Evolutionary conservation across 257 asterid species (phyloP), one percentile per base, ranked within the genome.

Genomic region (Knoxia roxburghii): DNA sequence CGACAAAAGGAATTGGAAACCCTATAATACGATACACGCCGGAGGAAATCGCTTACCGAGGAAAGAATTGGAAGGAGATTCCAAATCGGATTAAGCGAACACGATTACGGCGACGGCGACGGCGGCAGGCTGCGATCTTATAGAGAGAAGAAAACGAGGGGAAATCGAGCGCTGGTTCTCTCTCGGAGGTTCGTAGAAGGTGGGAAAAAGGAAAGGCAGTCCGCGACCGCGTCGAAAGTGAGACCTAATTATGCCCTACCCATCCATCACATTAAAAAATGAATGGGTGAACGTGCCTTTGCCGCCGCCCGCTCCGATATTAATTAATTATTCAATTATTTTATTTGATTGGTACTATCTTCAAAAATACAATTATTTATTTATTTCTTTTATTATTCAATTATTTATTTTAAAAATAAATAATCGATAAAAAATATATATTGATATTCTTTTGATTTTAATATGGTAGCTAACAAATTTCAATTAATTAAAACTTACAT

Each of bases 141-240:
- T 45, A 65, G 60, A 52, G 70, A 71, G 74, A 68, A 80, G 60
- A 58, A 58, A 58, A 46, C n/a, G 15, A 46, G 41, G 41, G 41
- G 41, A 37, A 37, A 37, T 37, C 41, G 41, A 9, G 15, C 18
- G 17, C n/a, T n/a, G n/a, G n/a, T 50, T 51, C 61, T 24, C 53
- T 61, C 55, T 61, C 64, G 69, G 41, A 54, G 60, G 21, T 53
- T 43, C 43, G 51, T 11, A 49, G 67, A 37, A 60, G 18, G n/a
- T n/a, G n/a, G 21, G 65, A 51, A 68, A 51, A 68, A 3, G 39
- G 8, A 23, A 64, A 40, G 64, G 43, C 30, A 39, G 7, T n/a
- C 54, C 63, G 68, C 51, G 27, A 72, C 66, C 71, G 70, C 71
- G 71, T 48, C 27, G 71, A 48, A 57, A 37, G 54, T n/a, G n/a